phyloP scores from a whole-genome alignment of 2,329 filamentous ascomycete genomes.

The Sclerotinia spermophila region DNA sequence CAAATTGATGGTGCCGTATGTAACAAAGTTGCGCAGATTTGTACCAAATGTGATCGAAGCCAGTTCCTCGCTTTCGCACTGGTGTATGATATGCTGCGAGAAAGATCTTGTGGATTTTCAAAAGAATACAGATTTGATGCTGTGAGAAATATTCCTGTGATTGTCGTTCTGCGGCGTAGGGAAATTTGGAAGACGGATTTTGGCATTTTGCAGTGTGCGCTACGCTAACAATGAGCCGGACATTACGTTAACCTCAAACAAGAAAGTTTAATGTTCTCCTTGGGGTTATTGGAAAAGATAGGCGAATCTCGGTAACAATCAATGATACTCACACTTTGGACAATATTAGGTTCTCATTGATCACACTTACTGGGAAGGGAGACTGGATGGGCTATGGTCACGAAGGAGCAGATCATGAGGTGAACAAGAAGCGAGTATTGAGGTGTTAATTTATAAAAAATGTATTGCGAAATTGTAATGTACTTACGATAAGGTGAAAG shows the following conservation, averaged over 20 bases:
- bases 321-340: not conserved
- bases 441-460: too few species aligned
- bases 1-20: not conserved
- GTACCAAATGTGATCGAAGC: not conserved
- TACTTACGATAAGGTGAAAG: not conserved
- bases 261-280: not conserved
- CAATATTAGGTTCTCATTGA: not conserved
- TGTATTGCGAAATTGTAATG: not conserved
- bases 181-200: not conserved
- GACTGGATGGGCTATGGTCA: not conserved
- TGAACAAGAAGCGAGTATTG: too few species aligned
- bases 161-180: too few species aligned
- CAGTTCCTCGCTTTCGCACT: not conserved
- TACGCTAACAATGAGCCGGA: not conserved
- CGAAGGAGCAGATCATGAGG: not conserved
- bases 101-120: not conserved
- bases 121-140: not conserved
- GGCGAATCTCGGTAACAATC: too few species aligned
- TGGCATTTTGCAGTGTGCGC: too few species aligned
- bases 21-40: not conserved
- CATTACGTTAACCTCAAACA: rapidly evolving
- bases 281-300: rapidly evolving
- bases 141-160: not conserved
- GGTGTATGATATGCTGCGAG: not conserved
- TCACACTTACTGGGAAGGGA: too few species aligned